These are phyloP conservation scores for Laguncularia racemosa DNA, from an alignment of 345 rosid genomes.

Conservation along the genomic window DNA sequence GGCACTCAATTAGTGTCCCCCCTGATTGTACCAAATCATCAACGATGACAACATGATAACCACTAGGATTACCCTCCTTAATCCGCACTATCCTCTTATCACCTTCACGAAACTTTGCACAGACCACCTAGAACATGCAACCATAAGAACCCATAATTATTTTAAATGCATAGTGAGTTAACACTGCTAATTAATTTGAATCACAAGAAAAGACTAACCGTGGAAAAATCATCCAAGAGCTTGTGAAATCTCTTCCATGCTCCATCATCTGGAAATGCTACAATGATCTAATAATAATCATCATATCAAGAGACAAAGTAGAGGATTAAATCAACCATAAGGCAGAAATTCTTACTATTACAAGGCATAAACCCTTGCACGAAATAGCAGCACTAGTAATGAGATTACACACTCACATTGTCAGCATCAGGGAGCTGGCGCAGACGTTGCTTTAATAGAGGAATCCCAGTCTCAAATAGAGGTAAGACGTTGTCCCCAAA, in stretches of 20 bases:
- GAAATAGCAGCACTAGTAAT: too few species aligned
- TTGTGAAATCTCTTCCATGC: conserved; percentile 99
- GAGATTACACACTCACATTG: conserved; percentile 34
- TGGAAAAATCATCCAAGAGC: conserved; percentile 73
- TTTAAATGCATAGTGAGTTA: too few species aligned
- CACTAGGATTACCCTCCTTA: conserved; percentile 89
- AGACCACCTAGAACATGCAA: conserved; percentile 59
- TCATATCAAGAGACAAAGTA: not conserved
- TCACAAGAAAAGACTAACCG: conserved; percentile 32
- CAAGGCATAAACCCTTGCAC: not conserved
- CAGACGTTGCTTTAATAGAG: conserved; percentile 79
- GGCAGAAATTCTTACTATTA: too few species aligned
- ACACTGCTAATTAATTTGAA: too few species aligned
- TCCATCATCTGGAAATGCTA: conserved; percentile 99
- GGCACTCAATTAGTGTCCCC: conserved; percentile 96
- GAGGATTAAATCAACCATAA: not conserved
- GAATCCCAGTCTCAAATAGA: conserved; percentile 93
- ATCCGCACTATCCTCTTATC: conserved; percentile 84
- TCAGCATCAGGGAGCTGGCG: conserved; percentile 65
- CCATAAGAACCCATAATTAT: not conserved
- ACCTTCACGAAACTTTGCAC: conserved; percentile 94
- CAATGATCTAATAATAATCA: conserved; percentile 43
- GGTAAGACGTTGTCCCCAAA: conserved; percentile 97
- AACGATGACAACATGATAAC: conserved; percentile 89
- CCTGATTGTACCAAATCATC: conserved; percentile 98